Evolutionary conservation across 345 rosid genomes (phyloP), one percentile per base, ranked within the genome.

Genomic region (Gossypium thurberi): DNA sequence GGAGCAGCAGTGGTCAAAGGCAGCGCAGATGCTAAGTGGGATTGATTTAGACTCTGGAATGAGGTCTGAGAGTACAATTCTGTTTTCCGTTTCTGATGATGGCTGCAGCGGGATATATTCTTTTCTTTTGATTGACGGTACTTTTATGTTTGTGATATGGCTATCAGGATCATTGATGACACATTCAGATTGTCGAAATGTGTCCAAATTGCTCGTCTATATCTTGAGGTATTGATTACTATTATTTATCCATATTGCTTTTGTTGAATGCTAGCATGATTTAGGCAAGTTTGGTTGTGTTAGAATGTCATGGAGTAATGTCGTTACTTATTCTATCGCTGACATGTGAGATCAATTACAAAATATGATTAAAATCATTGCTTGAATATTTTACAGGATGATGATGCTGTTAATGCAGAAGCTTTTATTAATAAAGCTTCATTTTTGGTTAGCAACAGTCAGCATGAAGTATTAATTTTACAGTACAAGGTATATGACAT

Each of bases 1-100:
- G 0, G 97, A 95, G 78, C 94, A 88, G 76, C 88, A 91, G 61
- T 92, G 99, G 99, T 91, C 99, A 47, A 91, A 86, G 83, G 98
- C 99, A 15, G 98, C 99, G 2, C 97, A 95, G 84, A 95, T 95
- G 98, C 91, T 95, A 37, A 91, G 99, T 76, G 99, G 99, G 62
- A 95, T 95, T 85, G 97, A 95, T 83, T 81, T 92, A 28, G 99
- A 95, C 60, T 95, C 98, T 64, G 92, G 88, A 84, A 92, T 92
- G 97, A 92, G 99, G 99, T 92, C 63, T 76, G 83, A 59, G 61
- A 67, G 73, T 77, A 70, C 76, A 53, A 55, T 66, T 56, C 13
- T 68, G 25, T 20, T 46, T 57, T 14, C 10, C 12, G 9, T 73
- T 55, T 60, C 2, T 18, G 15, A 17, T 66, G 21, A 51, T 48